Base-by-base conservation (phyloP, 2,329 filamentous ascomycete genomes). In the Fusarium sp. region DNA sequence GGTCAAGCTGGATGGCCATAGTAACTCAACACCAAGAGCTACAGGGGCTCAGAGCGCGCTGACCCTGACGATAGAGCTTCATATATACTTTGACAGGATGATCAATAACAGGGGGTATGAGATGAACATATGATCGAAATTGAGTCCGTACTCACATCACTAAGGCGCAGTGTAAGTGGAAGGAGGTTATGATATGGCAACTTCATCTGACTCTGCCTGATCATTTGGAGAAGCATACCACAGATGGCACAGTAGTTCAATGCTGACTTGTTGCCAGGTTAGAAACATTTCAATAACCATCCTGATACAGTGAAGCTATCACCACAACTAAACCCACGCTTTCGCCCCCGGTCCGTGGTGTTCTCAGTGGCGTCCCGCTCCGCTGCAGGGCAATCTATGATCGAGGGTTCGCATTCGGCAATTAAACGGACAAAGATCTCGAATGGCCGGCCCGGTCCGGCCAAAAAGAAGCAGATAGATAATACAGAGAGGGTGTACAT, bases 291-390 rank as follows among this genome's bases (percentile, higher is more conserved):
- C 8, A n/a, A 24, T 14, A 22, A 7, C 22, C 5, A 11, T 22
- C 9, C 7, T 32, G 4, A 13, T 24, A 16, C 9, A 10, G 42
- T 68, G 73, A 75, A 67, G 73, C 61, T 44, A 75, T 75, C 67
- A 48, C 61, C 49, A 67, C n/a, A 37, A 41, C 32, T 11, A 24
- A 41, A 47, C 27, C 29, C 34, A 64, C 58, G 34, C 62, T 47
- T 61, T 47, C 29, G 55, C 48, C 22, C 40, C 71, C 34, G 47
- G 54, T 30, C 54, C 18, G 41, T 75, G 65, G 73, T 75, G 73
- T 75, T 75, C 65, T 44, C 18, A 10, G 40, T 34, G 34, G 51
- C 47, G 44, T 54, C 48, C 29, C 53, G n/a, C 32, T 60, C 34
- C 7, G 40, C 58, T 71, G 68, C 64, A 71, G 46, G 62, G 14